Evolutionary conservation across 352 stramenopile species (phyloP), one percentile per base, ranked within the genome.

Genomic region (Paralagenidium karlingii): DNA sequence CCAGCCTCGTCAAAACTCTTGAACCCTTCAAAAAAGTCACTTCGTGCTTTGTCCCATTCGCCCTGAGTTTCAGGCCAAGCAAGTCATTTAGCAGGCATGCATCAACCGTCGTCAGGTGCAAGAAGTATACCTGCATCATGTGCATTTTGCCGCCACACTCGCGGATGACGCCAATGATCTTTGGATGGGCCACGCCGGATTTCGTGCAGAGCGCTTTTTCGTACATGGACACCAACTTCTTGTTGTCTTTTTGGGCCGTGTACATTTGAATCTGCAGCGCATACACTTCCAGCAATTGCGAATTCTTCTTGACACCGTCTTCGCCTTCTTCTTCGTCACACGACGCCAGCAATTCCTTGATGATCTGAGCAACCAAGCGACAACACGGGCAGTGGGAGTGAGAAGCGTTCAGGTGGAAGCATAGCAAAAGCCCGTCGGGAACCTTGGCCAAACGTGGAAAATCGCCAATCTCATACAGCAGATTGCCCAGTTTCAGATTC

Each of bases 1-100:
- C 91, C 91, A n/a, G 91, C 91, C 58, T 97, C 91, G 55, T 97
- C 91, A 51, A 96, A 97, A 46, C 75, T 94, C 54, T 97, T 97
- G 58, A 97, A 97, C 8, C 84, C 88, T 38, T 95, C 84, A 46
- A 97, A 97, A 38, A 97, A 97, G 19, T 94, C 86, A 38, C 87
- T 94, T 0, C 74, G 79, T 0, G 87, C 91, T 31, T 90, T 87
- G 43, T 96, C 79, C 68, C 93, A 97, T 40, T 96, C 84, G 5
- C 82, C 68, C 55, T 92, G 26, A 3, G 32, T 12, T 8, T n/a
- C 21, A 38, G 32, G 32, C 16, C 8, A 38, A 13, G 27, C n/a
- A n/a, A n/a, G n/a, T n/a, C n/a, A n/a, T n/a, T n/a, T n/a, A n/a
- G n/a, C n/a, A 32, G 27, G 27, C 27, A 32, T 32, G 27, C 27